Evolutionary conservation across 1,284 basidiomycete species (phyloP), one percentile per base, ranked within the genome.

Genomic region (Apiotrichum porosum): DNA sequence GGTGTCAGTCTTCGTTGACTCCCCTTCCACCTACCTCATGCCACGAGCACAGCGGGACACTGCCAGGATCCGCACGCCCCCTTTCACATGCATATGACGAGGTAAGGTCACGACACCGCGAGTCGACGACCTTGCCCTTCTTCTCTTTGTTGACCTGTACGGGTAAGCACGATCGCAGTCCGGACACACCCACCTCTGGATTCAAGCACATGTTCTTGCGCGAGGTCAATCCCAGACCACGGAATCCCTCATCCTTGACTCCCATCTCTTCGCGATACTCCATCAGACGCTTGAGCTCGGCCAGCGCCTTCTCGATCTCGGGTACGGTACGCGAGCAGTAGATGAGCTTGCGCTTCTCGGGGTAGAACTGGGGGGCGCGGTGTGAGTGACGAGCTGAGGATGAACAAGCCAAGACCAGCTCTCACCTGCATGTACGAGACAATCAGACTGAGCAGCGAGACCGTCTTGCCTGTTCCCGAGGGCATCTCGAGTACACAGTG

Each of bases 271-370:
- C 85, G 35, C 95, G 83, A 70, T 97, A 98, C 30, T 83, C 83
- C 85, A 99, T 91, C 33, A 99, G 76, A 38, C 94, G 79, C 72
- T 97, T 95, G 65, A 99, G 76, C 76, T 99, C 26, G 21, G 41
- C 84, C 39, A 99, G 77, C 0, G 95, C 95, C 73, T 99, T 99
- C 73, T 99, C 95, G 61, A 99, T 99, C 75, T 99, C 95, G 6
- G 95, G 95, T n/a, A 99, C 95, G 3, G 95, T 99, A 66, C 95
- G 93, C 21, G 95, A 98, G 74, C 95, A 99, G 73, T 99, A 99
- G 60, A 99, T 86, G 58, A 99, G 83, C 72, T 98, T 98, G 56
- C 95, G 81, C 54, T 85, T 84, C 9, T 84, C 86, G 9, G 91
- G 88, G 68, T 93, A 90, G 74, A 92, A 95, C 88, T 93, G 57